Percentiles rank a stretch among this genome's conserved stretches.
Conservation (phyloP, 2,329 filamentous ascomycete species). For the Penicillium oxalicum region DNA sequence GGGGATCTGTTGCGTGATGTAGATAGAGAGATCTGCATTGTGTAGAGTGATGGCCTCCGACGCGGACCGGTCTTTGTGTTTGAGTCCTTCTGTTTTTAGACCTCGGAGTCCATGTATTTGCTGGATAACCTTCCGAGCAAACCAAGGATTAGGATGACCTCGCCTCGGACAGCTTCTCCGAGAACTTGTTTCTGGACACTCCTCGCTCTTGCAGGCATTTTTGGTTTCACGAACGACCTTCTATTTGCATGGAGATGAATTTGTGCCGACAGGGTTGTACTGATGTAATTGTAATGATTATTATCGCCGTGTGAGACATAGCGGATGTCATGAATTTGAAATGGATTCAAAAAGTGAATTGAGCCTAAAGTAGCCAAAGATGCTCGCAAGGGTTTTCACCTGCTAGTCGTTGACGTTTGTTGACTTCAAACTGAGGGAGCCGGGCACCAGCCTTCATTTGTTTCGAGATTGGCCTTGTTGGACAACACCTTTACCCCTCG, state of each 20-base stretch:
- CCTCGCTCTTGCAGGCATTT: conserved; percentile 19
- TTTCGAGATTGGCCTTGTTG: no score
- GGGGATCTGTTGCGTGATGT: no score
- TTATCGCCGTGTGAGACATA: conserved; percentile 9
- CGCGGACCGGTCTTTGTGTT: not conserved
- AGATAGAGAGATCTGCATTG: not conserved
- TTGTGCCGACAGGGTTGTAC: conserved; percentile 2
- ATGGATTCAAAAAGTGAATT: conserved; percentile 1
- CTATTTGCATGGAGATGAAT: conserved; percentile 3
- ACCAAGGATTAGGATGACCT: not conserved
- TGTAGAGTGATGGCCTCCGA: no score
- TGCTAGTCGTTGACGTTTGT: no score
- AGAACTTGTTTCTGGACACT: conserved; percentile 18
- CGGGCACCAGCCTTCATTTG: no score
- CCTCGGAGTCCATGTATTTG: not conserved
- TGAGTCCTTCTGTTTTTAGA: not conserved
- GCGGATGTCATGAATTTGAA: conserved; percentile 13
- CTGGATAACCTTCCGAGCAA: conserved; percentile 1
- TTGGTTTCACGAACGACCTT: conserved; percentile 11
- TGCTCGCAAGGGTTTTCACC: no score
- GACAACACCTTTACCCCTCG: no score
- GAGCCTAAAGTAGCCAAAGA: no score
- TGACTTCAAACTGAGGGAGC: no score
- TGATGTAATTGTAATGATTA: conserved; percentile 18
- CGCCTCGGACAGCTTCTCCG: not conserved